phyloP scores from a whole-genome alignment of 176 grass and related monocot genomes.

The Triticum urartu region DNA sequence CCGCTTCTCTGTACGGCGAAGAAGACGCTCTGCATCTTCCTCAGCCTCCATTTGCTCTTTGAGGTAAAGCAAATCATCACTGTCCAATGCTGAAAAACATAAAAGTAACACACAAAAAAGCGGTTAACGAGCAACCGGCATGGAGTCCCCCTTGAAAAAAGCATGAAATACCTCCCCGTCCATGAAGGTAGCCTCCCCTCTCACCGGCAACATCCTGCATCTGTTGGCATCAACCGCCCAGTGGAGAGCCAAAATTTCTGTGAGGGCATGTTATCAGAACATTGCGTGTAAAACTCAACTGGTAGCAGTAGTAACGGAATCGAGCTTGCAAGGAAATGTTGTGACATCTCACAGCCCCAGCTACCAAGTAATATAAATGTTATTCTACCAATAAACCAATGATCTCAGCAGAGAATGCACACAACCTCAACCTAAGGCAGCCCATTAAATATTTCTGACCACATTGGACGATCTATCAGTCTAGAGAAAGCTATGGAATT shows the following conservation, averaged over 20 bases:
- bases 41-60: slow-evolving; percentile 99
- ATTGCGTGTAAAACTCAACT: background rate
- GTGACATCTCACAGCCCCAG: background rate
- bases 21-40: slow-evolving; percentile 92
- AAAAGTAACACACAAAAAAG: background rate
- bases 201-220: slow-evolving; percentile 99
- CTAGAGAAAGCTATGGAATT: background rate
- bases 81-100: slow-evolving; percentile 78
- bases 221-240: slow-evolving; percentile 70
- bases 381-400: background rate
- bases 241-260: slow-evolving; percentile 89
- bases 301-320: background rate
- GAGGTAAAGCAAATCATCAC: slow-evolving; percentile 96
- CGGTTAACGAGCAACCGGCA: slow-evolving; percentile 11
- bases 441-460: background rate
- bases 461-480: background rate
- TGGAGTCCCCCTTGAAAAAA: slow-evolving; percentile 20
- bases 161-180: slow-evolving; percentile 77
- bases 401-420: background rate
- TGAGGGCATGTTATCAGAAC: slow-evolving; percentile 99
- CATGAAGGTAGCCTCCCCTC: slow-evolving; percentile 95
- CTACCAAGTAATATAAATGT: background rate
- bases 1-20: slow-evolving; percentile 84
- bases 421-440: background rate
- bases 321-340: background rate